phyloP scores from a whole-genome alignment of 345 rosid genomes.

The Microcos paniculata region DNA sequence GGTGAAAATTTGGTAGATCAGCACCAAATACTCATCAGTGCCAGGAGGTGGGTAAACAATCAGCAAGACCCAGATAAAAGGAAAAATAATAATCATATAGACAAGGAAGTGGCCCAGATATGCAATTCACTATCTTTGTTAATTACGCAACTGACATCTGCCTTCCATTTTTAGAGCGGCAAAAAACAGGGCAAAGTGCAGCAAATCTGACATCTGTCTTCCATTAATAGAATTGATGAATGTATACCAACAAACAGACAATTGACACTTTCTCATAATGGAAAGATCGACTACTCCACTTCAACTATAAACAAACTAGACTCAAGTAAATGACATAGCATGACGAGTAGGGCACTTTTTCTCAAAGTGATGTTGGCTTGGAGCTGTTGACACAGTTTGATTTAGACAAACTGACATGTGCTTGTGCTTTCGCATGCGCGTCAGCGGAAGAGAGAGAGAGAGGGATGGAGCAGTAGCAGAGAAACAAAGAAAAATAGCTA shows the following conservation, averaged over 20 bases:
- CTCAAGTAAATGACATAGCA: neutral
- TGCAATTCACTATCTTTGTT: neutral
- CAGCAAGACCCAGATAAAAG: neutral
- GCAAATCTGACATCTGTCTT: neutral
- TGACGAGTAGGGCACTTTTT: neutral
- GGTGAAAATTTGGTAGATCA: neutral
- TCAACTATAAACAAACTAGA: neutral
- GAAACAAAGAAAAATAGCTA: neutral
- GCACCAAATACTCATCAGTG: neutral
- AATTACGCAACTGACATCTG: neutral
- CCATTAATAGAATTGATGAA: neutral
- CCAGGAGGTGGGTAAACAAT: neutral
- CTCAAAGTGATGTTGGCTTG: neutral
- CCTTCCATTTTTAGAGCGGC: too few species aligned
- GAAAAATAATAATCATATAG: neutral
- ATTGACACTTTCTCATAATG: neutral
- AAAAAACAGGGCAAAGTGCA: too few species aligned
- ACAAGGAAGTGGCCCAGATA: neutral
- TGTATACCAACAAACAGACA: neutral
- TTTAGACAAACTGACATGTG: neutral
- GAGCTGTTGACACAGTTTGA: too few species aligned
- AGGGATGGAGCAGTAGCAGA: neutral
- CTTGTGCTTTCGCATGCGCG: neutral
- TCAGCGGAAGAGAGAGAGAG: neutral
- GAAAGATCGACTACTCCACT: neutral